A percentile compares a stretch with the other conserved stretches of the same genome.
Evolutionary conservation across 164 flowering plant species (phyloP).

Genomic region (Platanus orientalis): DNA sequence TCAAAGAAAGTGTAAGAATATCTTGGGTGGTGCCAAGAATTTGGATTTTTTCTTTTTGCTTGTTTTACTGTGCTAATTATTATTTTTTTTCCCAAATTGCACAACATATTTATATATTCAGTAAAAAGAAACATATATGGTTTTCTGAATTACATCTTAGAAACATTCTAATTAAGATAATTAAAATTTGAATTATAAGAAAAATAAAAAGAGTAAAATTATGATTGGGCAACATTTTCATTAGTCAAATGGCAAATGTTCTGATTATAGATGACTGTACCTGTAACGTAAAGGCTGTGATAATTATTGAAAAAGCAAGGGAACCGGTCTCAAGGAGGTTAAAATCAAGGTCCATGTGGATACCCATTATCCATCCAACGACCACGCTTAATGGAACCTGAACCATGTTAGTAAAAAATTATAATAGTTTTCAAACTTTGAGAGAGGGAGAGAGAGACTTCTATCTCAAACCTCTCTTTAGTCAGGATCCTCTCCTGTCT

Average conservation of each 20-base stretch:
- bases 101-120: too few relatives aligned
- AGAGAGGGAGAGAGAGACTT: not conserved
- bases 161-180: too few relatives aligned
- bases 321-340: conserved; percentile 64
- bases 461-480: too few relatives aligned
- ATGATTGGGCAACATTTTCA: not conserved
- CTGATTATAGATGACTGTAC: conserved; percentile 1
- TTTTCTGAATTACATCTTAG: too few relatives aligned
- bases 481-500: too few relatives aligned
- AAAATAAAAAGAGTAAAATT: too few relatives aligned
- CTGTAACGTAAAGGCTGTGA: conserved; percentile 39
- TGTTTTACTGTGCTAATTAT: too few relatives aligned
- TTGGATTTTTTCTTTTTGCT: too few relatives aligned
- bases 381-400: conserved; percentile 78
- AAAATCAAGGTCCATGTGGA: conserved; percentile 71
- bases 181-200: not conserved
- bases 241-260: not conserved
- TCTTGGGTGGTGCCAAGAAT: too few relatives aligned
- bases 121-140: too few relatives aligned
- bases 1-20: too few relatives aligned
- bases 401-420: not conserved
- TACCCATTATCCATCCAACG: conserved; percentile 73
- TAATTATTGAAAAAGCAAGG: conserved; percentile 58
- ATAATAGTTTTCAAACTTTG: not conserved
- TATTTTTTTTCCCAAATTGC: too few relatives aligned